Base-by-base conservation (phyloP, 1,139 yeast genomes). In the Saccharomyces uvarum region DNA sequence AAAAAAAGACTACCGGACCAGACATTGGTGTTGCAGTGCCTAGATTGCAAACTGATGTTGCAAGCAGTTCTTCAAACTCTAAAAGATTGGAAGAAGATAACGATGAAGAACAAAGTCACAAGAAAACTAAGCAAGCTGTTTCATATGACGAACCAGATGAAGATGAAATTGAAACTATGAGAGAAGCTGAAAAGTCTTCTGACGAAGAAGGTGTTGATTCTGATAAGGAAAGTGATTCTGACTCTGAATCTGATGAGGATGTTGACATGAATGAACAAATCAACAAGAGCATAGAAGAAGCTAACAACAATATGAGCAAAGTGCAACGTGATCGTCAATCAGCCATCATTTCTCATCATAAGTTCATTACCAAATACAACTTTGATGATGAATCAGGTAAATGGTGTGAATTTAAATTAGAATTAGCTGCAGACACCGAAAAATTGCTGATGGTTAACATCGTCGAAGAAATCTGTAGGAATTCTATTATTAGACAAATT, bases 361-460 rank as follows among this genome's bases (percentile, higher is more conserved):
- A 81, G 64, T 81, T 86, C 67, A 82, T 91, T 58, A 79, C 88
- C 56, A 79, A 80, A 68, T 93, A 88, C 75, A 84, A 88, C 73
- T 95, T 91, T 69, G 99, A 95, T 73, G 98, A 93, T 69, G 82
- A 75, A 32, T 69, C 77, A 50, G 99, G 99, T 59, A 82, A 83
- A 67, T 91, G 97, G 97, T 91, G 98, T 77, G 87, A 86, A 70
- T 88, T 95, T 72, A 84, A 84, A 66, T 74, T 95, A 57, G 93
- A 88, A 66, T 80, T 90, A 64, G 83, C 90, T 54, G 91, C 95
- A 32, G 87, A 84, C 53, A 85, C 95, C 46, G 95, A 90, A 73
- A 95, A 95, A 77, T 77, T 95, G 71, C 83, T 95, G 77, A 91
- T 95, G 99, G 97, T 95, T 55, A 93, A 93, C 75, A 85, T 95